Evolutionary conservation across 2,329 filamentous ascomycete species (phyloP), one percentile per base, ranked within the genome.

Genomic region (Colletotrichum viniferum): DNA sequence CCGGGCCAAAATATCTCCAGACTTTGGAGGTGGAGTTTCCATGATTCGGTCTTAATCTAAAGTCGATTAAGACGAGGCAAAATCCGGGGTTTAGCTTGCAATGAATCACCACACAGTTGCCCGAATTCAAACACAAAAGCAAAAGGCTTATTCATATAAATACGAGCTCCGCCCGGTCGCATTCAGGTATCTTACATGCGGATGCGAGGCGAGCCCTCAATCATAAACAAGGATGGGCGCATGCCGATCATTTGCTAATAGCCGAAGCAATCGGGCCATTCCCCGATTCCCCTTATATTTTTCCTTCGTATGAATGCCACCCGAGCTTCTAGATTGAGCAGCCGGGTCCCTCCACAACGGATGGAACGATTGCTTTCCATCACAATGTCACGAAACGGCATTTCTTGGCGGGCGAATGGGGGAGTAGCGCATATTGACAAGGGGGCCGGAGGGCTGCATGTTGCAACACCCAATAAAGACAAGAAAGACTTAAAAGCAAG

Each of bases 311-410:
- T 61, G 30, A 71, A 66, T 32, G 28, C 18, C 26, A 21, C 55
- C 61, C 72, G 68, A 74, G 36, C 72, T 74, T 71, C 68, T 74
- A 26, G 36, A 63, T 66, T 48, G 43, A 52, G 73, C 43, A 5
- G 26, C 10, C n/a, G 12, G 43, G n/a, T 3, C n/a, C 4, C 62
- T 63, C 73, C 73, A 62, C 62, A 43, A 2, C 69, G 52, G 56
- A 62, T 74, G 73, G 30, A 52, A 72, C 73, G 24, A 66, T 30
- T 36, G 7, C 30, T 32, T 67, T 32, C 13, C 32, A 13, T 48
- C 28, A 24, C 18, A 7, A 73, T 62, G 55, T 55, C 56, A 58
- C 56, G 30, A 67, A 36, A 18, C 28, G 30, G 36, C 30, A 24
- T 10, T 26, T 36, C 24, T 30, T 36, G 43, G n/a, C 38, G 14